phyloP scores from a whole-genome alignment of 495 filamentous ascomycete genomes.

The Aspergillus coremiiformis region DNA sequence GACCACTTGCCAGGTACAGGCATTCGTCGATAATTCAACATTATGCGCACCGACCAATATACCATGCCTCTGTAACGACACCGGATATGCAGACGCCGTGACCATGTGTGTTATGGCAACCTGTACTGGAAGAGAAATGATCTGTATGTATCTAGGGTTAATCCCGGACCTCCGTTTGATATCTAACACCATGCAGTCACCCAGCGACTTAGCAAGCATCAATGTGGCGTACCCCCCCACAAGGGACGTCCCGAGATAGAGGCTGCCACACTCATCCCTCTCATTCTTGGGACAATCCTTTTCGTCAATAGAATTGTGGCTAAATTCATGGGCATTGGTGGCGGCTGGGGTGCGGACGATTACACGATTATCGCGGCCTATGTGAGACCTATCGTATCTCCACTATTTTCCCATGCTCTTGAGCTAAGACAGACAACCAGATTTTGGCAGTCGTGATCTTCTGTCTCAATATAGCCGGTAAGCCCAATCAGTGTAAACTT shows the following conservation, averaged over 20 bases:
- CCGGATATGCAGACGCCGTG: conserved; percentile 2
- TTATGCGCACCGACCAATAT: background rate
- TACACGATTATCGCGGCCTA: conserved; percentile 23
- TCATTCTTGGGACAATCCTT: conserved; percentile 21
- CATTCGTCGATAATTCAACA: background rate
- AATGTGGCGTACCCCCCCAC: conserved; percentile 16
- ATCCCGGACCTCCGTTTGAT: background rate
- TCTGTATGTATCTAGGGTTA: conserved; percentile 11
- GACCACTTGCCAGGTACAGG: background rate
- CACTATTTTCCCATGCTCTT: background rate
- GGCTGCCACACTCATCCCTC: conserved; percentile 14
- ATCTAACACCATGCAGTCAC: conserved; percentile 14
- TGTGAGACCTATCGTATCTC: conserved; percentile 8
- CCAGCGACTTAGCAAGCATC: conserved; percentile 11
- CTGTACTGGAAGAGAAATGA: conserved; percentile 15
- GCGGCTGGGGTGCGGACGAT: conserved; percentile 30
- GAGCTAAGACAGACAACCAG: conserved; percentile 11
- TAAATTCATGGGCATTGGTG: conserved; percentile 22
- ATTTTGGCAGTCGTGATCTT: conserved; percentile 16
- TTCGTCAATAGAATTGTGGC: conserved; percentile 21
- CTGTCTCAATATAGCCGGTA: conserved; percentile 14
- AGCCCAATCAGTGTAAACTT: background rate
- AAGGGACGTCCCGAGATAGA: conserved; percentile 8
- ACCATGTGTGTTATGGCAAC: conserved; percentile 8
- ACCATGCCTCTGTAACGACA: conserved; percentile 7